Evolutionary conservation across 2,329 filamentous ascomycete species (phyloP).

Genomic region (Polychaeton citri): DNA sequence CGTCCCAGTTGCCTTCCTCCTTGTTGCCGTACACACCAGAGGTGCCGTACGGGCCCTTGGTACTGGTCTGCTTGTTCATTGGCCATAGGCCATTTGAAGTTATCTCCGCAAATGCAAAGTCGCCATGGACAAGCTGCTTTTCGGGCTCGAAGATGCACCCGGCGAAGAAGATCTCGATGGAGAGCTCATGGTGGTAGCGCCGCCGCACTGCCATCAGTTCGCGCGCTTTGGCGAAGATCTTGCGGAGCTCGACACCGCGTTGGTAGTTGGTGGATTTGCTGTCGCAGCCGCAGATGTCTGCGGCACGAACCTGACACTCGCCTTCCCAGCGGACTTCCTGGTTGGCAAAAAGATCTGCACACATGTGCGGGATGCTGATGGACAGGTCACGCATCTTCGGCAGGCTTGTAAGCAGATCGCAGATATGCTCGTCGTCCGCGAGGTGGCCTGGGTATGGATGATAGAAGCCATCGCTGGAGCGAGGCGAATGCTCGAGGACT

Average conservation of each 20-base stretch:
- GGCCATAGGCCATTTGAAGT: conserved; percentile 30
- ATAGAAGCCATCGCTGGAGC: conserved; percentile 38
- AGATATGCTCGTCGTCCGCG: conserved; percentile 32
- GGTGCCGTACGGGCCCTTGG: conserved; percentile 36
- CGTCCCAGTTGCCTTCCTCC: conserved; percentile 27
- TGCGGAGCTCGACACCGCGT: conserved; percentile 22
- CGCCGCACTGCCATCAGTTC: conserved; percentile 26
- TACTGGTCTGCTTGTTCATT: conserved; percentile 21
- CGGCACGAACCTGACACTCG: conserved; percentile 37
- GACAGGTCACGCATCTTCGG: conserved; percentile 35
- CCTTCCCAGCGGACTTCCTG: conserved; percentile 31
- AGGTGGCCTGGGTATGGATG: conserved; percentile 35
- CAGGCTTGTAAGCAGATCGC: conserved; percentile 32
- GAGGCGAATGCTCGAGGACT: conserved; percentile 41
- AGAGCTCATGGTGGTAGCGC: conserved; percentile 25
- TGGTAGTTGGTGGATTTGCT: conserved; percentile 17
- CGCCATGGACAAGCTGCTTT: conserved; percentile 33
- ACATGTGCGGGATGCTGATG: conserved; percentile 36
- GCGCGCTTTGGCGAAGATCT: conserved; percentile 29
- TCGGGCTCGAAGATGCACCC: conserved; percentile 39
- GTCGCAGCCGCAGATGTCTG: conserved; percentile 33
- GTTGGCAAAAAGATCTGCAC: conserved; percentile 31
- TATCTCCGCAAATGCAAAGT: conserved; percentile 32
- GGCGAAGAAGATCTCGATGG: conserved; percentile 38
- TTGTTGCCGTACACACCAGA: conserved; percentile 37